phyloP scores from a whole-genome alignment of 1,284 basidiomycete genomes.

The Pholiota adiposa region DNA sequence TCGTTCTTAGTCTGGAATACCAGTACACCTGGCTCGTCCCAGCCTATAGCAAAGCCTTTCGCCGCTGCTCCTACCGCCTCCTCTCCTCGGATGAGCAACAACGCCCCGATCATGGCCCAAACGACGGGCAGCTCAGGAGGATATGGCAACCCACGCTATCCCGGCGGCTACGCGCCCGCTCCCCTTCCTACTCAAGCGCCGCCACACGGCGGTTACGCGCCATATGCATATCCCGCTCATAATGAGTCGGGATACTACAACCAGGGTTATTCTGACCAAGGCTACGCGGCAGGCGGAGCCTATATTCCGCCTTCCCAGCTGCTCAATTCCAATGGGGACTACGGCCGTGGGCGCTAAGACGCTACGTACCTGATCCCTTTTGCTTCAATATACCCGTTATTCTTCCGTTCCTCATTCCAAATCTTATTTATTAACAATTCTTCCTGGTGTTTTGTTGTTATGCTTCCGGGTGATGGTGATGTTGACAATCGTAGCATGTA shows the following conservation, averaged over 20 bases:
- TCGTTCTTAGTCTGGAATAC: constrained; percentile 5
- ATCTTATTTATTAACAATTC: background rate
- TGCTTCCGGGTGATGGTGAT: background rate
- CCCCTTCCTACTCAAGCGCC: background rate
- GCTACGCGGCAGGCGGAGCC: background rate
- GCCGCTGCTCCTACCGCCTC: background rate
- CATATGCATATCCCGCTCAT: background rate
- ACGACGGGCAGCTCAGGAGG: background rate
- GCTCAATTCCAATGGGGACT: background rate
- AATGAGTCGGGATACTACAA: background rate
- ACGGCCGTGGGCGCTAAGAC: background rate
- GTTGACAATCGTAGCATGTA: background rate
- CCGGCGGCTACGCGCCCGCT: constrained; percentile 4
- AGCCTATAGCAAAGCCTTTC: background rate
- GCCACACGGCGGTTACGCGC: background rate
- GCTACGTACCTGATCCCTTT: background rate
- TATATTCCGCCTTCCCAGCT: background rate
- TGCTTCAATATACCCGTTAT: background rate
- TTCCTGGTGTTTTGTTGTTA: background rate
- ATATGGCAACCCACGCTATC: constrained; percentile 5
- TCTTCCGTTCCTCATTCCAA: background rate
- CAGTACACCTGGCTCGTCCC: background rate
- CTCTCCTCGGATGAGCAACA: background rate
- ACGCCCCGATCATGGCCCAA: constrained; percentile 1
- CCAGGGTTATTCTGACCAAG: background rate